A percentile compares a stretch with the other conserved stretches of the same genome.
These are phyloP conservation scores for Phialemoniopsis sp. DNA, from an alignment of 2,329 filamentous ascomycete species.

Conservation along the genomic window DNA sequence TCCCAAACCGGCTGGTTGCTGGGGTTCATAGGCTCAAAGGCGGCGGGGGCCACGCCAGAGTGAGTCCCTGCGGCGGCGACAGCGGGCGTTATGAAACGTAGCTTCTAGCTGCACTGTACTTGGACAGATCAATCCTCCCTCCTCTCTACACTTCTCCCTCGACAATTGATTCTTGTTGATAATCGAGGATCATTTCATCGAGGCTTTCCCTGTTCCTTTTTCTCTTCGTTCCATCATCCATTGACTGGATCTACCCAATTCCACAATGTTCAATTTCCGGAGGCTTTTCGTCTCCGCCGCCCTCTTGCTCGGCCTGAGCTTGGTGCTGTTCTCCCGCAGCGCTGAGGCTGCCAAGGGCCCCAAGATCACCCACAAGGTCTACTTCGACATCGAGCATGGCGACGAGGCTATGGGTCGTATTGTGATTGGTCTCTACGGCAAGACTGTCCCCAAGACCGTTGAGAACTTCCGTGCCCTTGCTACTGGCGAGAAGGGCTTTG, in stretches of 20 bases:
- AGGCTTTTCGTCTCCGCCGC: conserved; percentile 67
- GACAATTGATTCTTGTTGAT: neutral
- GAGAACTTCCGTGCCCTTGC: conserved; percentile 77
- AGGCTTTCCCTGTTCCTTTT: neutral
- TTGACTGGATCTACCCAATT: neutral
- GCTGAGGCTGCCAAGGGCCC: conserved; percentile 77
- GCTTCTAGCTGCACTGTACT: neutral
- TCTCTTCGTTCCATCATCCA: neutral
- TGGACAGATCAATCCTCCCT: neutral
- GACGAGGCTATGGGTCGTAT: conserved; percentile 71
- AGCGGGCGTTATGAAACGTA: too few species aligned
- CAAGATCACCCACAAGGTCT: conserved; percentile 95
- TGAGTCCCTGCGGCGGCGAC: conserved; percentile 1
- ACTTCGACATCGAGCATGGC: conserved; percentile 78
- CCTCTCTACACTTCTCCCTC: neutral
- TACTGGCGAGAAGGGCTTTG: conserved; percentile 82
- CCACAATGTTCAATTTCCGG: conserved; percentile 71
- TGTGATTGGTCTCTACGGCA: conserved; percentile 81
- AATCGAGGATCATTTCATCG: neutral
- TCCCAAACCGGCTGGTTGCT: neutral
- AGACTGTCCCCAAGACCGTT: conserved; percentile 73
- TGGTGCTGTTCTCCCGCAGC: conserved; percentile 72
- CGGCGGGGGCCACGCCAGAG: neutral
- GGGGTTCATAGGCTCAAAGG: conserved; percentile 4
- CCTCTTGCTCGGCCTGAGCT: conserved; percentile 70